These are phyloP conservation scores for Mycosarcoma mackinlayi DNA, from an alignment of 1,284 basidiomycete species.

Conservation along the genomic window DNA sequence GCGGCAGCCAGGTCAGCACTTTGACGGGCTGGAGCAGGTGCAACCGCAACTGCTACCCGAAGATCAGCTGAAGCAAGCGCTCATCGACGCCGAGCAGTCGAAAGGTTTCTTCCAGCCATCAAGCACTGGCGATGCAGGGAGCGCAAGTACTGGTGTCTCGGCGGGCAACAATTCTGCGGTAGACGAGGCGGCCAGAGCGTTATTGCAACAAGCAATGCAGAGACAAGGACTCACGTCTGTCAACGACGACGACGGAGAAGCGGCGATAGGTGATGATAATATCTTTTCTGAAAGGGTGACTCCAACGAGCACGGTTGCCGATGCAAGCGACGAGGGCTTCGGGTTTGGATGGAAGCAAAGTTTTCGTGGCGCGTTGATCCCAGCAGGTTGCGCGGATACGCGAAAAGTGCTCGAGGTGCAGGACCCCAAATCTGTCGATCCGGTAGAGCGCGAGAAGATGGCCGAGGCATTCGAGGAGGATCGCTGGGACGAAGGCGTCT, in stretches of 20 bases:
- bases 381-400: conserved; percentile 21
- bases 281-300: neutral
- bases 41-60: conserved; percentile 44
- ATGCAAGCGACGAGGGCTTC: neutral
- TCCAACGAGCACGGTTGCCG: neutral
- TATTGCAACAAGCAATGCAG: conserved; percentile 30
- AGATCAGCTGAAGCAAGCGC: conserved; percentile 29
- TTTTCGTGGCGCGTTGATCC: conserved; percentile 20
- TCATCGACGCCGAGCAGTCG: conserved; percentile 34
- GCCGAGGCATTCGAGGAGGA: conserved; percentile 31
- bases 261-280: neutral
- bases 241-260: conserved; percentile 33
- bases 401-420: conserved; percentile 35
- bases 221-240: conserved; percentile 30
- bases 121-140: neutral
- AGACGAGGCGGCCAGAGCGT: conserved; percentile 26
- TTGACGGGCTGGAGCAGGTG: conserved; percentile 25
- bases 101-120: conserved; percentile 34
- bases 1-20: conserved; percentile 13
- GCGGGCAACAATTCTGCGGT: neutral
- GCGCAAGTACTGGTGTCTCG: neutral
- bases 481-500: conserved; percentile 46
- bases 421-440: conserved; percentile 19
- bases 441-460: conserved; percentile 7
- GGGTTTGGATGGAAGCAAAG: conserved; percentile 18